These are phyloP conservation scores for Suillus discolor DNA, from an alignment of 768 basidiomycete genomes.

Conservation along the genomic window DNA sequence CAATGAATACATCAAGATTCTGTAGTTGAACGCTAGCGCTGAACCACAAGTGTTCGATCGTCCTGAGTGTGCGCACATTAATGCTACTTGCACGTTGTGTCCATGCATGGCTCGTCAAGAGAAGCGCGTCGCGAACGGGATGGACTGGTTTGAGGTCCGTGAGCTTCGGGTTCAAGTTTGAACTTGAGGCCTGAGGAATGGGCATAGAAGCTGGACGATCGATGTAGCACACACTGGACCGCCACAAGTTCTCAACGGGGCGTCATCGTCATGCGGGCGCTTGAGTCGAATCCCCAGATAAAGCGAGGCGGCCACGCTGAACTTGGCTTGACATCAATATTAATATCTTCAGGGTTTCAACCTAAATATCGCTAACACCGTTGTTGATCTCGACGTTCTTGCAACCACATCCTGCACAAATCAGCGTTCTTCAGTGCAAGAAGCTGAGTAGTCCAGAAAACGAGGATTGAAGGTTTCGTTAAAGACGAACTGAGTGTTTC, in stretches of 20 bases:
- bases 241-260: neutral
- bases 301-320: constrained; percentile 48
- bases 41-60: neutral
- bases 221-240: neutral
- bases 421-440: constrained; percentile 3
- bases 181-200: neutral
- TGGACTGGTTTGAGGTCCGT: neutral
- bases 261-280: constrained; percentile 34
- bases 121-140: neutral
- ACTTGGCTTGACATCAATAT: constrained; percentile 42
- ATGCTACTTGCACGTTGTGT: neutral
- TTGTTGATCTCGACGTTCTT: constrained; percentile 47
- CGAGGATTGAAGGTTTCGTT: neutral
- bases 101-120: neutral
- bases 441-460: no score
- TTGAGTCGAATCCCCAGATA: constrained; percentile 42
- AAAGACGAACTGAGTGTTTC: no score
- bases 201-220: neutral
- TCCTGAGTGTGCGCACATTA: neutral
- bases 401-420: constrained; percentile 51
- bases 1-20: neutral
- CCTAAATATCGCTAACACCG: constrained; percentile 57
- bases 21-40: neutral
- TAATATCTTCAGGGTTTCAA: constrained; percentile 49
- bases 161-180: neutral